phyloP scores from a whole-genome alignment of 345 rosid species.

The Capsella bursapastoris region DNA sequence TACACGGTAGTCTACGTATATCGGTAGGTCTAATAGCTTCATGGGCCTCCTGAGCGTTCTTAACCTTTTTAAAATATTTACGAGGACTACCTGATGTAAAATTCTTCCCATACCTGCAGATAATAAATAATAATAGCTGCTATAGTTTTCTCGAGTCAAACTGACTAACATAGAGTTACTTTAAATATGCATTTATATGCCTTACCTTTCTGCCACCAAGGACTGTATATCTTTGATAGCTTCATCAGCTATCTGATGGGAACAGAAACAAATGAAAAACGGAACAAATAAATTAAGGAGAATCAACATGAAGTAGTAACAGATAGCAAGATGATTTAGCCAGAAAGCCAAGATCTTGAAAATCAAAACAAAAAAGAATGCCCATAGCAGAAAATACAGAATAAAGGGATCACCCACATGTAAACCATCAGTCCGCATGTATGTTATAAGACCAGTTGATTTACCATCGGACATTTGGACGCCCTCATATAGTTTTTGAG shows the following conservation, averaged over 20 bases:
- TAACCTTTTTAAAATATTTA: slow-evolving; percentile 89
- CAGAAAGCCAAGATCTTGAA: slow-evolving; percentile 2
- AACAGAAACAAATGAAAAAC: slow-evolving; percentile 34
- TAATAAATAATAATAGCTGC: slow-evolving; percentile 20
- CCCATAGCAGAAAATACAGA: slow-evolving; percentile 28
- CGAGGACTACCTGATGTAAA: slow-evolving; percentile 65
- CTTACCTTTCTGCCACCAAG: slow-evolving; percentile 73
- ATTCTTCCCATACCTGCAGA: slow-evolving; percentile 73
- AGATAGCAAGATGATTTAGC: slow-evolving; percentile 25
- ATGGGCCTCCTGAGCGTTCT: slow-evolving; percentile 99
- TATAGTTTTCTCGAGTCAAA: slow-evolving; percentile 20
- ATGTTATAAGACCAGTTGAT: slow-evolving; percentile 89
- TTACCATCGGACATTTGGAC: slow-evolving; percentile 70
- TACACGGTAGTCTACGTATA: slow-evolving; percentile 83
- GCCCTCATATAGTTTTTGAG: slow-evolving; percentile 97
- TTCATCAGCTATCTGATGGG: slow-evolving; percentile 79
- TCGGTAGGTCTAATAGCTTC: slow-evolving; percentile 98
- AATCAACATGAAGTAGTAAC: slow-evolving; percentile 15
- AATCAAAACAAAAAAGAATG: slow-evolving; percentile 7
- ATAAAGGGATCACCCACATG: slow-evolving; percentile 67
- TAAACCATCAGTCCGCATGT: slow-evolving; percentile 93
- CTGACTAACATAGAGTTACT: slow-evolving; percentile 20
- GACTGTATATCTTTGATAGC: slow-evolving; percentile 79
- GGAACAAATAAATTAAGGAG: slow-evolving; percentile 20
- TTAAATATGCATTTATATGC: slow-evolving; percentile 26